Conservation (phyloP, 768 basidiomycete genomes). For the Mycena latifolia region DNA sequence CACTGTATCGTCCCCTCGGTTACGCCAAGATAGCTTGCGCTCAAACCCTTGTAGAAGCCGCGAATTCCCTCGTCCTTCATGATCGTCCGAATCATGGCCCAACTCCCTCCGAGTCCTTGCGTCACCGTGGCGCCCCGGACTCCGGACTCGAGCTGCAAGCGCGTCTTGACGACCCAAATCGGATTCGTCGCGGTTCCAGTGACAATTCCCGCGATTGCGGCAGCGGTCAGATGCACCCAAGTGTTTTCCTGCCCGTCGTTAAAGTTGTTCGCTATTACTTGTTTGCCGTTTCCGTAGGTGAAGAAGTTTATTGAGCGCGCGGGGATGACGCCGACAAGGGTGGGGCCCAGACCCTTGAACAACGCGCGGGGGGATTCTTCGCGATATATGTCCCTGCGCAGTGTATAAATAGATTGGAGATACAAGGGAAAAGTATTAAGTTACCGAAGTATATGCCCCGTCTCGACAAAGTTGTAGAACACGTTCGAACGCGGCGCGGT, state of each 20-base stretch:
- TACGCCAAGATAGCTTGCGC: constrained; percentile 95
- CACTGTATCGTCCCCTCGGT: constrained; percentile 98
- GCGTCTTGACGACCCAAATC: constrained; percentile 99
- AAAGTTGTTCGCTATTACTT: constrained; percentile 85
- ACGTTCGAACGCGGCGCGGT: constrained; percentile 62
- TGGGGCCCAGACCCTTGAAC: constrained; percentile 95
- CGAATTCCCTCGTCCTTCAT: constrained; percentile 82
- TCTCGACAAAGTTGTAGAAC: constrained; percentile 95
- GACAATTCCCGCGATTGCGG: constrained; percentile 85
- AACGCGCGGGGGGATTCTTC: constrained; percentile 91
- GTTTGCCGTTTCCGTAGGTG: constrained; percentile 97
- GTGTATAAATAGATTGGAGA: background rate
- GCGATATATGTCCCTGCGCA: constrained; percentile 84
- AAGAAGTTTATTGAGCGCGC: constrained; percentile 98
- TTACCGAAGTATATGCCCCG: constrained; percentile 89
- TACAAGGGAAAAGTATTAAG: constrained; percentile 33
- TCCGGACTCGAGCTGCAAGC: constrained; percentile 76
- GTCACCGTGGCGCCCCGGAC: constrained; percentile 29
- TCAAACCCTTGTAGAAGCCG: constrained; percentile 96
- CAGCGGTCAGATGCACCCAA: constrained; percentile 87
- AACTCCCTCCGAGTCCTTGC: constrained; percentile 64
- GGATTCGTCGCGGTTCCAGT: constrained; percentile 96
- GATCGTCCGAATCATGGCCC: constrained; percentile 77
- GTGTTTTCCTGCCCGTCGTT: constrained; percentile 87
- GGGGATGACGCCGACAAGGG: constrained; percentile 94